Percentiles rank a stretch among this genome's conserved stretches.
Evolutionary conservation across 345 rosid genomes (phyloP).

Genomic region (Xanthoceras sorbifolium): DNA sequence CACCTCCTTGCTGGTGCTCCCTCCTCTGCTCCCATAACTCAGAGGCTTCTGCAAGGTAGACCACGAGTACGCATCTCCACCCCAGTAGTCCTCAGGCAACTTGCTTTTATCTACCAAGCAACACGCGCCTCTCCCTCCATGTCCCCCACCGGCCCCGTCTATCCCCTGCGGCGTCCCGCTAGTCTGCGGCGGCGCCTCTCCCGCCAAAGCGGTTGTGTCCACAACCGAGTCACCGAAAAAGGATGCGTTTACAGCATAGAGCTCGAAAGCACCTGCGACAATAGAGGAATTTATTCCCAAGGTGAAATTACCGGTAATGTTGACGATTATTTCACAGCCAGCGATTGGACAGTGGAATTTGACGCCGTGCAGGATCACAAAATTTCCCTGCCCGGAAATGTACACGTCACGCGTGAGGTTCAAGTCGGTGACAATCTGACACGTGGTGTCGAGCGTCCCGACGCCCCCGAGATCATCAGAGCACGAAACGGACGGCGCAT

Average conservation of each 20-base stretch:
- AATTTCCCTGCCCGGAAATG: constrained; percentile 82
- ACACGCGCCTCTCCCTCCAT: constrained; percentile 95
- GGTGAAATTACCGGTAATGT: constrained; percentile 77
- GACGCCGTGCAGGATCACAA: constrained; percentile 70
- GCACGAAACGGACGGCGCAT: constrained; percentile 87
- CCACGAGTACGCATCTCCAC: constrained; percentile 99
- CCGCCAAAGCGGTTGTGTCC: constrained; percentile 84
- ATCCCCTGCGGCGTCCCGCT: constrained; percentile 93
- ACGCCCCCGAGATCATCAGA: constrained; percentile 86
- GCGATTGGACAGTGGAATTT: constrained; percentile 60
- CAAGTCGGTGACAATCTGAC: constrained; percentile 81
- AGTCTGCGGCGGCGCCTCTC: constrained; percentile 86
- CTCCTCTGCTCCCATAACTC: constrained; percentile 92
- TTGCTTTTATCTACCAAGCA: constrained; percentile 64
- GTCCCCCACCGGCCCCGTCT: constrained; percentile 96
- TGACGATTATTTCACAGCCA: constrained; percentile 76
- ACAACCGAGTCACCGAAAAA: constrained; percentile 64
- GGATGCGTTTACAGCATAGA: constrained; percentile 66
- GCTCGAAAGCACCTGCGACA: constrained; percentile 68
- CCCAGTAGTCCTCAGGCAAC: constrained; percentile 97
- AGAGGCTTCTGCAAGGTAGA: constrained; percentile 66
- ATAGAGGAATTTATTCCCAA: constrained; percentile 66
- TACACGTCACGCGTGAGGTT: constrained; percentile 84
- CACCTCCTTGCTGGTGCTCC: constrained; percentile 77
- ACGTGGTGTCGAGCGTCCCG: constrained; percentile 80